Base-by-base conservation (phyloP, 176 grass and related monocot genomes). In the Coix lacrymajobi region DNA sequence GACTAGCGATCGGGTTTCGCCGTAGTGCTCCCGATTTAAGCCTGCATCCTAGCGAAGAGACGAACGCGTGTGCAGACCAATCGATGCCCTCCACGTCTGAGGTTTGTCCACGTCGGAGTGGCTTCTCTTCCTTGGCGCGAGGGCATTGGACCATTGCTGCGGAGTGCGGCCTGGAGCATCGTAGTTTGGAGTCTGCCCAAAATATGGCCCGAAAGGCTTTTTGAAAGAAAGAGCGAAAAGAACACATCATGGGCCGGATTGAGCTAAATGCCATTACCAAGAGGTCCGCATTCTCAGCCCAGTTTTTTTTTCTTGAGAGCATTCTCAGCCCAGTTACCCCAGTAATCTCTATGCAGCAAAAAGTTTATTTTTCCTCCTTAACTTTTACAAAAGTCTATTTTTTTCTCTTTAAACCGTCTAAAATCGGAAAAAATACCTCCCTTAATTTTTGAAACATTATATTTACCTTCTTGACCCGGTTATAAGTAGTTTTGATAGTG, bases 41-140 rank as follows among this genome's bases (percentile, higher is more conserved):
- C 52, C 28, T 41, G 73, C 26, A 26, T 29, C 70, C 24, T 15
- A 7, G 20, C 66, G 61, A 48, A 16, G 66, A 81, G 87, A 51
- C 14, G 80, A 56, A 93, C 91, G 91, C 94, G 94, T 96, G 83
- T 93, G 80, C 68, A 2, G 32, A 65, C 94, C 91, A 96, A 93
- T 96, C 15, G 66, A 5, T 6, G 10, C 10, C 6, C 25, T 83
- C 83, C 94, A 96, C 86, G 76, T 96, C 58, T n/a, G 1, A 1
- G 11, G 19, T 11, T 10, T 39, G 13, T 51, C 86, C 90, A 91
- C 77, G 83, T 93, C 36, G 80, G 75, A 73, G 17, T 16, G 17
- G 79, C 6, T 40, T 62, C 13, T 74, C 84, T 15, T 39, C 0
- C 58, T 78, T 86, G 88, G 88, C 79, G 88, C 20, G 66, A 74